Base-by-base conservation (phyloP, 306 rosid species). In the Quercus rubra region DNA sequence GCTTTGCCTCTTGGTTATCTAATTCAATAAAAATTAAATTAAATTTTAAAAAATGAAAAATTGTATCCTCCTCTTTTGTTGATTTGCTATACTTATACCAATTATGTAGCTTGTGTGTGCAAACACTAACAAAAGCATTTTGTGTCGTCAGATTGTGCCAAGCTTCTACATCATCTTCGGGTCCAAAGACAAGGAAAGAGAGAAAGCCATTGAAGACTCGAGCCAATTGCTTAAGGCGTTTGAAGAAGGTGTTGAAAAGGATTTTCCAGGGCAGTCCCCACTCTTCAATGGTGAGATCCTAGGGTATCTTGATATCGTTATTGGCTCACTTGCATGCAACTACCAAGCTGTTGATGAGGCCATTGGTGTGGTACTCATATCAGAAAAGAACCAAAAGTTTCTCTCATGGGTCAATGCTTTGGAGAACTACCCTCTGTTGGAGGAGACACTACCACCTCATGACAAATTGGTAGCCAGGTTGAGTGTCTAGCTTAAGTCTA, bases 391-490 rank as follows among this genome's bases (percentile, higher is more conserved):
- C 61, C 83, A 83, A 0, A 21, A 31, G 13, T 62, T 88, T 58
- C 76, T 82, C 54, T 55, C 63, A 1, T 87, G 90, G 92, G 87
- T 84, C 23, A 57, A 84, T 77, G 81, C 81, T 59, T 55, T 87
- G 35, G 74, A 46, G 74, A 80, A 73, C n/a, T 85, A 79, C 74
- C 85, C 88, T 72, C 43, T 81, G 55, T 30, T 91, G 70, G 75
- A 84, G 67, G 81, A 77, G 77, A 80, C 80, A 1, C 84, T 84
- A 23, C 90, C 85, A 55, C 83, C 88, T 69, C 88, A 83, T 74
- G 79, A 89, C 25, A 82, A 76, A 64, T 21, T 81, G 63, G 86
- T 84, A 1, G 78, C 80, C 59, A 80, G 55, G 69, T 1, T 84
- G 17, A 79, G n/a, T 68, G 18, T 7, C 46, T 5, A 1, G 46